Percentiles rank a stretch among this genome's conserved stretches.
phyloP scores from a whole-genome alignment of 139 green algal genomes.

The Micractinium conductrix region DNA sequence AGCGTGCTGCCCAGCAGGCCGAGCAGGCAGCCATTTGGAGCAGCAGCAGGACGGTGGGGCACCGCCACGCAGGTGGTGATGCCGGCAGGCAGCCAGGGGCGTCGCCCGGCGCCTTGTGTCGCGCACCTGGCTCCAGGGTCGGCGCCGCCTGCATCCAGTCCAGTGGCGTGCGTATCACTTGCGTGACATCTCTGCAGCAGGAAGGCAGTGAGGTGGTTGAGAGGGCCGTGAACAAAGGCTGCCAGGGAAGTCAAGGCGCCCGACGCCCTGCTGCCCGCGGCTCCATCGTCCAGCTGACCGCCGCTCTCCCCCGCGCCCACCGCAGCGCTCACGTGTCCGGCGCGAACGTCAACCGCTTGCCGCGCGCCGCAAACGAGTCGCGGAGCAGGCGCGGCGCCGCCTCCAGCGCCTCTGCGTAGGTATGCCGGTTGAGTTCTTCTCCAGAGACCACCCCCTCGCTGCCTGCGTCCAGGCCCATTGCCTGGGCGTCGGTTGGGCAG shows the following conservation, averaged over 20 bases:
- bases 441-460: not conserved
- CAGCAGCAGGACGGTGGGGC: too few relatives aligned
- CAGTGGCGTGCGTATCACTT: not conserved
- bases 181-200: slow-evolving; percentile 17
- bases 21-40: too few relatives aligned
- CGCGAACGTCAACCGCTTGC: slow-evolving; percentile 9
- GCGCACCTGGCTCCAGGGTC: not conserved
- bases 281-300: not conserved
- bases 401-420: not conserved
- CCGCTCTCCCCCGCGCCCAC: not conserved
- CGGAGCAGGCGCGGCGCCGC: not conserved
- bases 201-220: not conserved
- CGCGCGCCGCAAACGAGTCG: not conserved
- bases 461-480: slow-evolving; percentile 12
- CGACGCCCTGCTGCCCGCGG: too few relatives aligned
- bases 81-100: too few relatives aligned
- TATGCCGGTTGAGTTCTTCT: not conserved
- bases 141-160: slow-evolving; percentile 1
- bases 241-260: not conserved
- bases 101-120: too few relatives aligned
- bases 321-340: not conserved
- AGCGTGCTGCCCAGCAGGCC: too few relatives aligned
- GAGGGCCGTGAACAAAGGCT: not conserved
- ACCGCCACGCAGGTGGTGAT: too few relatives aligned
- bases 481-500: not conserved